Conservation (phyloP, 306 rosid genomes). For the Fragaria nilgerrensis region DNA sequence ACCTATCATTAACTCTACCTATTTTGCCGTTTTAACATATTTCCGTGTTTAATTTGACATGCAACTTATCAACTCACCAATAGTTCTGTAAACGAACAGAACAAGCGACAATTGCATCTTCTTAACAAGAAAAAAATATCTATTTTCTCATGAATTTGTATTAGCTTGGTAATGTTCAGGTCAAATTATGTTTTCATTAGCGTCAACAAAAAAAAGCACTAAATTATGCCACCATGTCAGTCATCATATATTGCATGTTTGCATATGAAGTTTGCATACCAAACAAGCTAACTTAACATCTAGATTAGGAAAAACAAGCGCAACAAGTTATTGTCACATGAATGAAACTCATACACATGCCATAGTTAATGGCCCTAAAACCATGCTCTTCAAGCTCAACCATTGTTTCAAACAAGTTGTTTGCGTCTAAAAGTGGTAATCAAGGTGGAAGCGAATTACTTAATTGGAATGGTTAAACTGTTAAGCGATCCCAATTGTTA, state of each 20-base stretch:
- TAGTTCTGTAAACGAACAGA: too few relatives aligned
- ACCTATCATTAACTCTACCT: too few relatives aligned
- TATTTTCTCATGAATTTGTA: too few relatives aligned
- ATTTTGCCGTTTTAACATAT: too few relatives aligned
- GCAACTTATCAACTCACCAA: too few relatives aligned
- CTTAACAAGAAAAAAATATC: neutral
- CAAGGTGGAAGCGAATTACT: neutral
- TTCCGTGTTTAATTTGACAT: too few relatives aligned
- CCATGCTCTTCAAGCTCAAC: neutral
- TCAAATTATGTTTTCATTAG: neutral
- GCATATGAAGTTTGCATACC: neutral
- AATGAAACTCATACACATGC: neutral
- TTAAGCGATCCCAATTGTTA: neutral
- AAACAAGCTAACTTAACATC: neutral
- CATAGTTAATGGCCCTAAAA: neutral
- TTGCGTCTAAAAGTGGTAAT: conserved; percentile 1
- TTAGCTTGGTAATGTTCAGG: neutral
- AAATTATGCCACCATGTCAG: neutral
- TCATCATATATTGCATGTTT: neutral
- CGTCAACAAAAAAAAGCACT: neutral
- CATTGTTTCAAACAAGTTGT: neutral
- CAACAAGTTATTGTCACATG: conserved; percentile 9
- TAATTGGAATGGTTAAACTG: neutral
- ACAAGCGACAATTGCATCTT: too few relatives aligned
- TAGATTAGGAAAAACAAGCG: neutral